Base-by-base conservation (phyloP, 1,284 basidiomycete species). In the Coriolopsis trogii region DNA sequence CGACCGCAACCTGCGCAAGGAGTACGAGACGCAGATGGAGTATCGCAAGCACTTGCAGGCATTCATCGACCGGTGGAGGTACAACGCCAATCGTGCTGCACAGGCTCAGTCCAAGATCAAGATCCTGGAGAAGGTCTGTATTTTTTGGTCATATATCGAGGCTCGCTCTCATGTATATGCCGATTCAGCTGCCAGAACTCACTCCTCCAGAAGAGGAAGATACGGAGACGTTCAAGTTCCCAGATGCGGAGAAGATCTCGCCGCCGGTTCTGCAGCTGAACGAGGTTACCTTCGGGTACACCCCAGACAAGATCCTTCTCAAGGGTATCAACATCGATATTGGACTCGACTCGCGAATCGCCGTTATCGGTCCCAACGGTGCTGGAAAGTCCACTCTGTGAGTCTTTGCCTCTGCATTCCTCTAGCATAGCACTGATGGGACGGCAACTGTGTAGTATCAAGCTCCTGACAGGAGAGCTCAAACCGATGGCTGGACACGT, bases 61-160 rank as follows among this genome's bases (percentile, higher is more conserved):
- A 0, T 99, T 98, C 73, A 98, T 99, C 63, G 95, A 97, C 68
- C 79, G 93, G 46, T 98, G 95, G 95, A 79, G 95, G 60, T 97
- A 97, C 73, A 95, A 96, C 64, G 93, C 93, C 50, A 93, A 94
- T 67, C 81, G 93, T 60, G 89, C 87, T 77, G 67, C 50, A 70
- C 65, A 66, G 39, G 67, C 67, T 56, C 59, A 63, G 60, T 92
- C 89, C 63, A 96, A 95, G 71, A 98, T 99, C 72, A 99, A 99
- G 74, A 95, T 98, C 56, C 78, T 99, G 43, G 97, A 99, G 70
- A 98, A 98, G 75, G 87, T 85, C 45, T 13, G 45, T 29, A n/a
- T n/a, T n/a, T n/a, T n/a, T 43, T 30, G n/a, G 7, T 18, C 18
- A 24, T 23, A 37, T 36, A 37, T 21, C 23, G 10, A 1, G 3